phyloP scores from a whole-genome alignment of 495 filamentous ascomycete species.

The Penicillium cinerascens region DNA sequence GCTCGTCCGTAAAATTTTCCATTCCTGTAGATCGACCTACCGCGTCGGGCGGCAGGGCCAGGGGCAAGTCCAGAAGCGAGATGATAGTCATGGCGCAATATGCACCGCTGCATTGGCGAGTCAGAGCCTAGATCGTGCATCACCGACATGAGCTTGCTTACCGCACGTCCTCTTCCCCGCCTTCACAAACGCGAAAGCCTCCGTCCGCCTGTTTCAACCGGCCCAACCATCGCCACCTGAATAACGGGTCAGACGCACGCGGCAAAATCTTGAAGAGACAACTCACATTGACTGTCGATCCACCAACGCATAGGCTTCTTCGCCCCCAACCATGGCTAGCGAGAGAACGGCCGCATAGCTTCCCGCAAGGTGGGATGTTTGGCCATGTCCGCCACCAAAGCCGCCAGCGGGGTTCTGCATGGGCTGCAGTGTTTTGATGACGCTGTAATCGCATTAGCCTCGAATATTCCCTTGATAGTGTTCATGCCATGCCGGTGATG shows the following conservation, averaged over 20 bases:
- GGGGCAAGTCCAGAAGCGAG: slow-evolving; percentile 75
- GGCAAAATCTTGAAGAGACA: slow-evolving; percentile 8
- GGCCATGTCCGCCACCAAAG: slow-evolving; percentile 91
- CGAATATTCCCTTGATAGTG: background rate
- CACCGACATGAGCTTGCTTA: slow-evolving; percentile 34
- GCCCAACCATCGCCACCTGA: slow-evolving; percentile 80
- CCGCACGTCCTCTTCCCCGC: slow-evolving; percentile 90
- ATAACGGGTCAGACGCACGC: slow-evolving; percentile 20
- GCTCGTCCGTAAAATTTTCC: slow-evolving; percentile 57
- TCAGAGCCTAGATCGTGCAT: slow-evolving; percentile 14
- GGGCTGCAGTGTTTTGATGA: slow-evolving; percentile 66
- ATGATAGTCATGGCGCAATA: slow-evolving; percentile 86
- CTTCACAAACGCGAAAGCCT: slow-evolving; percentile 73
- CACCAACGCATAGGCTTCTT: slow-evolving; percentile 67
- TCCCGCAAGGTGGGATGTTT: slow-evolving; percentile 81
- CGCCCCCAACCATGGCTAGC: slow-evolving; percentile 70
- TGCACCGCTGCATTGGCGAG: slow-evolving; percentile 58
- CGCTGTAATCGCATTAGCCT: slow-evolving; percentile 34
- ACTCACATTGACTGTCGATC: slow-evolving; percentile 73
- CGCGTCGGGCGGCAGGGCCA: slow-evolving; percentile 65
- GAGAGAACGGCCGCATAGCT: slow-evolving; percentile 80
- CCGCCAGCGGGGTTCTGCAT: slow-evolving; percentile 83
- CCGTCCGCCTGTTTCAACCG: slow-evolving; percentile 78
- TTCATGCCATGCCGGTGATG: background rate
- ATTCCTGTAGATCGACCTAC: slow-evolving; percentile 40